Base-by-base conservation (phyloP, 2,329 filamentous ascomycete species). In the Trichoderma sp. region DNA sequence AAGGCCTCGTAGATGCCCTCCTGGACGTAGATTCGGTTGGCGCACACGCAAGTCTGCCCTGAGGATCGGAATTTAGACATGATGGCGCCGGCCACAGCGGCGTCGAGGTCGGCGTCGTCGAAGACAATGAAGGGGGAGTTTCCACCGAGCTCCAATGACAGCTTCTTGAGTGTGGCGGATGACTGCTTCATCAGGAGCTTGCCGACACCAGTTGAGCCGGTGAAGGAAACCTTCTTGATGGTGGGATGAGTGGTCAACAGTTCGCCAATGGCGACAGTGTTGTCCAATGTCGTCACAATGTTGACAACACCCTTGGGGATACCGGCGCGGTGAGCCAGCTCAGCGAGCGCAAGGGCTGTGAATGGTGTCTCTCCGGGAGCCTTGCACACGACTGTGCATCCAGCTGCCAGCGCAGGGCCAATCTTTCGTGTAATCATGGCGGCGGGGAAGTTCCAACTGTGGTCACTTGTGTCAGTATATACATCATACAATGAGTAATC, bases 81-180 rank as follows among this genome's bases (percentile, higher is more conserved):
- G 68, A 98, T 88, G 62, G 94, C 94, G 30, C 95, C 95, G 0
- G 89, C 84, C 1, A 98, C 94, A 3, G 96, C 96, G 5, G 85
- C 84, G 72, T 98, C 95, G 23, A 98, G 84, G 79, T 98, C 93
- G 23, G 95, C 93, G 78, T 98, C 95, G 78, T 98, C 94, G 78
- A 98, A 98, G 39, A 98, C 94, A 75, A 98, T 98, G 80, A 98
- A 97, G 1, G 95, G 95, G 0, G 95, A 93, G 80, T 98, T 98
- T 62, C 95, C 96, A 69, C 95, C 95, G 1, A 98, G 91, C 80
- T 98, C 95, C 80, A 97, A 92, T 0, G 93, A 96, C 53, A 91
- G 80, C 75, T 90, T 88, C 87, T 98, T 98, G 76, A 98, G 84
- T 0, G 94, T 97, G 53, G 88, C 87, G 0, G 94, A 89, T 12